Base-by-base conservation (phyloP, 306 rosid genomes). In the Pterocarpus santalinus region DNA sequence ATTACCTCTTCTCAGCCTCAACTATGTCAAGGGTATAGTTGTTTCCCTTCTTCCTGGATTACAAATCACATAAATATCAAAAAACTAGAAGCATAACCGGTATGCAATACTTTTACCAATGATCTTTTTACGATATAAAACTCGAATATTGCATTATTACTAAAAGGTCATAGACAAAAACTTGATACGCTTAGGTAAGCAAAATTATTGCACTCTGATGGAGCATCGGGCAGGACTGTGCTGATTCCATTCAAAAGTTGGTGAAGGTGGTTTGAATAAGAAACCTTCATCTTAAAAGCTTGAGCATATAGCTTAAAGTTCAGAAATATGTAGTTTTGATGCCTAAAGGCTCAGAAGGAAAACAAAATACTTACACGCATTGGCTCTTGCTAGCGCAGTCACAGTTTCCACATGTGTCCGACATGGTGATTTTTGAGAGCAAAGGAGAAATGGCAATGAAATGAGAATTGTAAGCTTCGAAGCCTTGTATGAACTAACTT, bases 1-100 rank as follows among this genome's bases (percentile, higher is more conserved):
- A 2, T 44, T 86, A 88, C 90, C 90, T 86, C 79, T 78, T 86
- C 81, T 80, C 84, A 51, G 88, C 79, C 89, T 82, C 88, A 51
- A 85, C 84, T 47, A 88, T 22, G 28, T 22, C 86, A 60, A 87
- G 51, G 61, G 77, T 80, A 22, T 81, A 77, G 92, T 79, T 80
- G 85, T 11, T 82, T 76, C 91, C 91, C 84, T 90, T 86, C 91
- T 87, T 90, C 81, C 94, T 90, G 91, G 28, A 75, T 44, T 67
- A 22, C 56, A 39, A 53, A 64, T 35, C 81, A 74, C 15, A 77
- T 47, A 38, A 67, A 10, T 2, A 38, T 38, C 41, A 38, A 61
- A 61, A 9, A 61, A 61, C n/a, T 61, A 30, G 4, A 35, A 34
- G 28, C 9, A 5, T 35, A 34, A 33, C 43, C 14, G 22, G 14